Percentiles rank a stretch among this genome's conserved stretches.
Conservation (phyloP, 176 grass and related monocot genomes). For the Carex scoparia region DNA sequence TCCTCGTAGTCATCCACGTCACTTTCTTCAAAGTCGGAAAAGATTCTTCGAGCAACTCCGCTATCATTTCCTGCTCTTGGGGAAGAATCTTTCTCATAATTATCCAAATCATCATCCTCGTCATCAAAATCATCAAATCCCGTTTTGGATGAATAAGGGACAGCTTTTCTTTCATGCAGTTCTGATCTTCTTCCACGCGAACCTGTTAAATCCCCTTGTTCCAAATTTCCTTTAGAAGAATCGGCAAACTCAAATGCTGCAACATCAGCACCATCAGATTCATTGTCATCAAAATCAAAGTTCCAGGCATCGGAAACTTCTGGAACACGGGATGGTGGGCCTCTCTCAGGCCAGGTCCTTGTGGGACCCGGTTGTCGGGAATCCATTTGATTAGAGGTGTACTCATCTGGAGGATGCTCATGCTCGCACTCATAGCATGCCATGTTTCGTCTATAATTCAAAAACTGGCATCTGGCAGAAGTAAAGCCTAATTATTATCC, state of each 20-base stretch:
- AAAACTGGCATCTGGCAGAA: conserved; percentile 82
- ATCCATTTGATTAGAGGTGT: conserved; percentile 62
- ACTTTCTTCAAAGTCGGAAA: conserved; percentile 60
- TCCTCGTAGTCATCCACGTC: conserved; percentile 51
- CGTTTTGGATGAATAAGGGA: conserved; percentile 30
- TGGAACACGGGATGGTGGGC: conserved; percentile 42
- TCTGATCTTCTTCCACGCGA: conserved; percentile 29
- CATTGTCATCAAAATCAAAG: conserved; percentile 95
- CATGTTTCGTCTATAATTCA: conserved; percentile 97
- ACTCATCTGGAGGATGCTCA: conserved; percentile 68
- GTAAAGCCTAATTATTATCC: not conserved
- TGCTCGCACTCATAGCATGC: conserved; percentile 95
- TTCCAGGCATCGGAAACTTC: conserved; percentile 88
- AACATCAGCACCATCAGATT: conserved; percentile 95
- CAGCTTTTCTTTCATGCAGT: conserved; percentile 32
- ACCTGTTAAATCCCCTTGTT: conserved; percentile 25
- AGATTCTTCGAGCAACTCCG: conserved; percentile 61
- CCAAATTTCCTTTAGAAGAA: conserved; percentile 44
- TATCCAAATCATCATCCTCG: conserved; percentile 84
- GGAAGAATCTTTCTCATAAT: conserved; percentile 65
- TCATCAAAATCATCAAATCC: conserved; percentile 97
- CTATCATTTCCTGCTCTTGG: conserved; percentile 41
- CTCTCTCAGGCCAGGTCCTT: conserved; percentile 28
- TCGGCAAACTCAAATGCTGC: conserved; percentile 92
- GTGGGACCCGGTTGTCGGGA: conserved; percentile 34